Conservation (phyloP, 495 filamentous ascomycete genomes). For the Talaromyces nanjingensis region DNA sequence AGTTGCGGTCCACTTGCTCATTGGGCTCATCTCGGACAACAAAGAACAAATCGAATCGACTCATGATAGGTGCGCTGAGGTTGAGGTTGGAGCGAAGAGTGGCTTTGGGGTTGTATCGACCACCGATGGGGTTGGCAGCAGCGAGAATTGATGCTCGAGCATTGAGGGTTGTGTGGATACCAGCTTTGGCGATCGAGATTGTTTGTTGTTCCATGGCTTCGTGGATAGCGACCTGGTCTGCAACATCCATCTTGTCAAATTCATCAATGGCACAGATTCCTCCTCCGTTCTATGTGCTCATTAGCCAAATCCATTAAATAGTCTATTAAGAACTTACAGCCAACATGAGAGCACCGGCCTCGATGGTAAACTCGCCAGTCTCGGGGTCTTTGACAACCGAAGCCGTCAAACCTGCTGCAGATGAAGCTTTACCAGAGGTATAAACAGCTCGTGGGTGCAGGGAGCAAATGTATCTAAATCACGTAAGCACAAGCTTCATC, state of each 20-base stretch:
- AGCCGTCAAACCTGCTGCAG: constrained; percentile 93
- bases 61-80: constrained; percentile 98
- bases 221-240: constrained; percentile 97
- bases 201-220: constrained; percentile 99
- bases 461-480: constrained; percentile 70
- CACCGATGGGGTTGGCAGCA: constrained; percentile 92
- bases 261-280: constrained; percentile 98
- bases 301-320: too few relatives aligned
- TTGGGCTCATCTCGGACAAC: constrained; percentile 97
- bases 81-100: constrained; percentile 94
- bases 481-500: not conserved
- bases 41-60: constrained; percentile 97
- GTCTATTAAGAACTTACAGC: constrained; percentile 51
- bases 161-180: constrained; percentile 97
- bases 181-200: constrained; percentile 97
- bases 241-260: constrained; percentile 99
- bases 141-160: constrained; percentile 92
- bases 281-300: constrained; percentile 31
- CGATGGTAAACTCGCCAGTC: constrained; percentile 97
- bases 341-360: constrained; percentile 96
- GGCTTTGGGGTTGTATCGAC: constrained; percentile 91
- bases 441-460: constrained; percentile 95
- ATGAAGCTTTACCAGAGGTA: constrained; percentile 96
- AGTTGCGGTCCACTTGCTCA: constrained; percentile 78
- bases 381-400: constrained; percentile 97